Evolutionary conservation across 2,329 filamentous ascomycete genomes (phyloP), one percentile per base, ranked within the genome.

Genomic region (Hymenoscyphus infarciens): DNA sequence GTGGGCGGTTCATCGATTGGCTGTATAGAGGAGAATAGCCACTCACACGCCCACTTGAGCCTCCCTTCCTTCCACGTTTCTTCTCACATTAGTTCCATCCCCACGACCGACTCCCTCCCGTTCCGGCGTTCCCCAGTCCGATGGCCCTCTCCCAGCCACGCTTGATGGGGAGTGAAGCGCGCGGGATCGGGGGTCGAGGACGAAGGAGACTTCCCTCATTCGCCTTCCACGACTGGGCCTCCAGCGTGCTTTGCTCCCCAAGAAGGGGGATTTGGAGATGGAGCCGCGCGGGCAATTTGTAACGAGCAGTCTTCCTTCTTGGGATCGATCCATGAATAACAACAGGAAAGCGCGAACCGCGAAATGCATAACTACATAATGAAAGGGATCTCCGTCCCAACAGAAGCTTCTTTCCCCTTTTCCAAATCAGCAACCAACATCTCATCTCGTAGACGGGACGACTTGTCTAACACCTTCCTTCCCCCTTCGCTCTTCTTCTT

Each of bases 1-100:
- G 42, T 49, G 8, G 19, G 42, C 45, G 45, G 45, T 8, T 52
- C 45, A 29, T 60, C 54, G 35, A 67, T 68, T 69, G 66, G 64
- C 58, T 42, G 31, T n/a, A 31, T 58, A 58, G 58, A 45, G 52
- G 55, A 59, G 59, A 31, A 56, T 55, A 69, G 66, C 70, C 69
- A 72, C 65, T 68, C 67, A 70, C 60, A 63, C 60, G 59, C 59
- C 60, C 65, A 63, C 59, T 65, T 67, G 65, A 69, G 65, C 64
- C 65, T 71, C 69, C 67, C 64, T 64, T 71, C 69, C 67, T 59
- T 65, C 63, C 66, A 69, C 69, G 45, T 52, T 49, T 71, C 69
- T 68, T 59, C 64, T 62, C 66, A 68, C 69, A 19, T 52, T 49
- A 59, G 61, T 55, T 57, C 57, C 56, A 55, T 59, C 45, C 39